These are phyloP conservation scores for Geranium rotundifolium DNA, from an alignment of 345 rosid species.

Conservation along the genomic window DNA sequence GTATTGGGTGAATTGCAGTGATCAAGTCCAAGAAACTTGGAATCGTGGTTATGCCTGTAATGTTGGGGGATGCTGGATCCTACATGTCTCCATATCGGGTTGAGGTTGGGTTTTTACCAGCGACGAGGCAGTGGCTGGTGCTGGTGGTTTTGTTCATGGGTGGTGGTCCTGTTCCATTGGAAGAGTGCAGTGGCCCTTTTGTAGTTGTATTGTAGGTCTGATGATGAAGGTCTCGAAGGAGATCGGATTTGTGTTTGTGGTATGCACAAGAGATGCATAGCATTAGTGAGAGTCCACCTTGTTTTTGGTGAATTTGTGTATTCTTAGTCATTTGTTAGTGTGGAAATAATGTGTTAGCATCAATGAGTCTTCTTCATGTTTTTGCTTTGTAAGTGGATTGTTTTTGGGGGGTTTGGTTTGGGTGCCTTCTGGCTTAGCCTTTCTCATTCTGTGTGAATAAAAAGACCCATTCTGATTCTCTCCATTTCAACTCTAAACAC, in stretches of 20 bases:
- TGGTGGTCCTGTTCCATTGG: too few species aligned
- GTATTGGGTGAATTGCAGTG: too few species aligned
- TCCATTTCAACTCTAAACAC: background rate
- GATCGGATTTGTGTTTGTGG: background rate
- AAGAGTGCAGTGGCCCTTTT: too few species aligned
- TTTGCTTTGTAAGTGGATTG: background rate
- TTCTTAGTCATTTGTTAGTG: conserved; percentile 1
- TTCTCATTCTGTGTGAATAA: background rate
- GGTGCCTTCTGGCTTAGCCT: background rate
- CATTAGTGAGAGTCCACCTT: background rate
- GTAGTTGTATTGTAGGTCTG: background rate
- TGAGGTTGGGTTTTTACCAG: background rate
- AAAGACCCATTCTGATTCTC: background rate
- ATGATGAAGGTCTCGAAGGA: background rate
- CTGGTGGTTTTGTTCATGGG: too few species aligned
- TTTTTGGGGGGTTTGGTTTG: background rate
- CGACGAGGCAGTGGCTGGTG: background rate
- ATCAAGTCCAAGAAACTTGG: background rate
- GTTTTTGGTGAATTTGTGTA: background rate
- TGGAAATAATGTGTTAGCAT: background rate
- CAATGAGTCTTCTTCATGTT: background rate
- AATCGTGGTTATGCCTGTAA: background rate
- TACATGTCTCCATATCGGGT: background rate
- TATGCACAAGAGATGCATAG: background rate
- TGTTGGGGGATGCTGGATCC: background rate